These are phyloP conservation scores for Boletus pseudo-olivaceus DNA, from an alignment of 768 basidiomycete species.

Conservation along the genomic window DNA sequence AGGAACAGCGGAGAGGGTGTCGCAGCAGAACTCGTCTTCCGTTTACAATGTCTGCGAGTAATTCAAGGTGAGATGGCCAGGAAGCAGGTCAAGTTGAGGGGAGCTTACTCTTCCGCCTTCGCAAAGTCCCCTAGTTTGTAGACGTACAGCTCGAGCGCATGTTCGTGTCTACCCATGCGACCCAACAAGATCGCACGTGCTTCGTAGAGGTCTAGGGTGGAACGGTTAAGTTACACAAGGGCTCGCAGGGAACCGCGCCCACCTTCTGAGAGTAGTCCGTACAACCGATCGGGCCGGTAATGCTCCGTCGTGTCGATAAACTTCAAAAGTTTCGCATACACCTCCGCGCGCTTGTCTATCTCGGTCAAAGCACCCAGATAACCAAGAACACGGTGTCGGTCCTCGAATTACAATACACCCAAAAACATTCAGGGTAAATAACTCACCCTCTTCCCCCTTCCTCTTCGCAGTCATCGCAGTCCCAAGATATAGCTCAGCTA, in stretches of 20 bases:
- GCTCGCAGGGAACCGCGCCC: slow-evolving; percentile 11
- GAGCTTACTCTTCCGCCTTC: slow-evolving; percentile 84
- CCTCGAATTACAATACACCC: background rate
- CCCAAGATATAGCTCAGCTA: slow-evolving; percentile 82
- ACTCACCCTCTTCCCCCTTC: slow-evolving; percentile 55
- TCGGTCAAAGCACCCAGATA: background rate
- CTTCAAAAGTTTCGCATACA: slow-evolving; percentile 66
- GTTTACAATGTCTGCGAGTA: slow-evolving; percentile 80
- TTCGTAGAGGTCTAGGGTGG: slow-evolving; percentile 71
- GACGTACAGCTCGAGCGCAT: slow-evolving; percentile 92
- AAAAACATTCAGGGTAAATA: background rate
- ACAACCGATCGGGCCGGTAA: slow-evolving; percentile 76
- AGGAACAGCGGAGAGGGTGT: slow-evolving; percentile 70
- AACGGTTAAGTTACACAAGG: background rate
- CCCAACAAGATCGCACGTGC: slow-evolving; percentile 91
- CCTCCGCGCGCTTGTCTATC: slow-evolving; percentile 45
- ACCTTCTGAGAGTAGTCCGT: slow-evolving; percentile 85
- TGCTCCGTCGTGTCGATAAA: slow-evolving; percentile 71
- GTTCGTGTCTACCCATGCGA: slow-evolving; percentile 85
- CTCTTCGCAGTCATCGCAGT: slow-evolving; percentile 60
- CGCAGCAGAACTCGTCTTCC: slow-evolving; percentile 59
- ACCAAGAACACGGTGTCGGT: background rate
- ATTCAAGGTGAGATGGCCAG: background rate
- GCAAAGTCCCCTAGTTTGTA: slow-evolving; percentile 77
- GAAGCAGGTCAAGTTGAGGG: background rate